Conservation (phyloP, 2,329 filamentous ascomycete genomes). For the Rutstroemia sp. region DNA sequence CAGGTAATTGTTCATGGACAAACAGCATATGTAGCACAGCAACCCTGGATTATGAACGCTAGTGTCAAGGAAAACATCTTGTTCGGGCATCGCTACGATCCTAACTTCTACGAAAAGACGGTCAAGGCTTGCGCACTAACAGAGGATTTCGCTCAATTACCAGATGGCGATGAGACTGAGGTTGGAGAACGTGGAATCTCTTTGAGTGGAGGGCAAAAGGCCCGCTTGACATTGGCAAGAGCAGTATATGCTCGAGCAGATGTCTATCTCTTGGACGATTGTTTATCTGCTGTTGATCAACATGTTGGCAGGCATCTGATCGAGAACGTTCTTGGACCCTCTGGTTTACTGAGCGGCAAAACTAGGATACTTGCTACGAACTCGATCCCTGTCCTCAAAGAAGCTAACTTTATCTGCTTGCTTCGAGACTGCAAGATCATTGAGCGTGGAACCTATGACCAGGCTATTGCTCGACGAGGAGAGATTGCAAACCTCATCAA, state of each 20-base stretch:
- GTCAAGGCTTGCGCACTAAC: conserved; percentile 83
- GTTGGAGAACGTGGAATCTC: conserved; percentile 97
- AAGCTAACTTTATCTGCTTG: conserved; percentile 83
- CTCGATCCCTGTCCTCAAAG: conserved; percentile 81
- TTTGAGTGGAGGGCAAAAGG: conserved; percentile 91
- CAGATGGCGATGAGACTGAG: conserved; percentile 92
- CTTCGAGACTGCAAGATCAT: conserved; percentile 75
- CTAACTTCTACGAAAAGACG: conserved; percentile 88
- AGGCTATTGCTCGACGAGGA: conserved; percentile 90
- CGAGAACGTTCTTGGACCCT: conserved; percentile 82
- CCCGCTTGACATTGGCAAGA: conserved; percentile 81
- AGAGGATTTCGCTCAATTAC: conserved; percentile 86
- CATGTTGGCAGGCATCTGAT: conserved; percentile 94
- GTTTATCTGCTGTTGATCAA: conserved; percentile 94
- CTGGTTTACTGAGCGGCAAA: conserved; percentile 75
- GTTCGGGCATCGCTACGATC: conserved; percentile 91
- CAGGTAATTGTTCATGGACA: conserved; percentile 75
- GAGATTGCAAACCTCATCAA: conserved; percentile 79
- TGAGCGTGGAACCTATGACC: conserved; percentile 84
- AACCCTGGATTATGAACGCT: conserved; percentile 95
- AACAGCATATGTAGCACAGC: conserved; percentile 87
- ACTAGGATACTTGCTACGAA: conserved; percentile 93
- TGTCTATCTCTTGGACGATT: conserved; percentile 89
- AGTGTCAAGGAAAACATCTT: conserved; percentile 96
- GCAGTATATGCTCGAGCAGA: conserved; percentile 97